Conservation (phyloP, 495 filamentous ascomycete species). For the Trichoderma gamsii region DNA sequence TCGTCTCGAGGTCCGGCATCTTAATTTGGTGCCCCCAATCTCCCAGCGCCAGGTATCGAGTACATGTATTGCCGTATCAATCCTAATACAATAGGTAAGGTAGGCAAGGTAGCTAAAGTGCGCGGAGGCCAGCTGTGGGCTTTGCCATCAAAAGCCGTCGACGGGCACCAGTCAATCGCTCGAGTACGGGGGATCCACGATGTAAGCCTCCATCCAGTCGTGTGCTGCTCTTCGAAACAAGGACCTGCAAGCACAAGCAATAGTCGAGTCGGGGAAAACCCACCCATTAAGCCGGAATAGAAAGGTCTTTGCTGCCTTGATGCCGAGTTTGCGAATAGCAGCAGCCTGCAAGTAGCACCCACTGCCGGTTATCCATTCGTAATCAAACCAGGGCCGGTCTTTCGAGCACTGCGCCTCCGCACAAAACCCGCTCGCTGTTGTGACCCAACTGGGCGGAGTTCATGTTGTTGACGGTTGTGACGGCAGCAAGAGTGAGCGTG, state of each 20-base stretch:
- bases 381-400: slow-evolving; percentile 9
- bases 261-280: neutral
- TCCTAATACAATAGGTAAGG: too few species aligned
- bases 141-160: too few species aligned
- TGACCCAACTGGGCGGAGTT: neutral
- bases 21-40: neutral
- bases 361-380: slow-evolving; percentile 6
- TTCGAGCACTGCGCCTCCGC: slow-evolving; percentile 6
- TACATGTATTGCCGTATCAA: neutral
- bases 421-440: neutral
- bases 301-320: neutral
- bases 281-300: neutral
- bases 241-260: too few species aligned
- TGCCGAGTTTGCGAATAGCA: neutral
- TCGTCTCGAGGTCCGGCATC: neutral
- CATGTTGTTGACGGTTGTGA: neutral
- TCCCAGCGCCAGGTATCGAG: neutral
- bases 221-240: too few species aligned
- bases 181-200: too few species aligned
- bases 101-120: too few species aligned
- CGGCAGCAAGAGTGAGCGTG: neutral
- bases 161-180: too few species aligned
- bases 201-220: too few species aligned
- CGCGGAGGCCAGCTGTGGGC: too few species aligned
- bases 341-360: neutral